These are phyloP conservation scores for Crithidia acanthocephali DNA, from an alignment of 208 protist genomes.

Conservation along the genomic window DNA sequence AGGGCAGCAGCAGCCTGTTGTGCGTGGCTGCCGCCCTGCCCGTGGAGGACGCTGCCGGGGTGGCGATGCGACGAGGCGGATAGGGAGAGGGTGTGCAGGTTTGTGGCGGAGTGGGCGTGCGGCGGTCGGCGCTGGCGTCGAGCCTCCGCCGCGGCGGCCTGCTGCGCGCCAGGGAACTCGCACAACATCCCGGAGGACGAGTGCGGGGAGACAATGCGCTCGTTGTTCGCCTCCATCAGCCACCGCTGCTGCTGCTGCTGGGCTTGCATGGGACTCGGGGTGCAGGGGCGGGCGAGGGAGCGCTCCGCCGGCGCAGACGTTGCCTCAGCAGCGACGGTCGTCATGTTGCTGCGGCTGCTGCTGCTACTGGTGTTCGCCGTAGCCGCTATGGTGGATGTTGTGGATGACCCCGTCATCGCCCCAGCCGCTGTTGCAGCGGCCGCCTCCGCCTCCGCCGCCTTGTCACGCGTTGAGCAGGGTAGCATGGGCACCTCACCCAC, in stretches of 20 bases:
- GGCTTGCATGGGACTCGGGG: background rate
- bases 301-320: constrained; percentile 9
- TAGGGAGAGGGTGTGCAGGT: background rate
- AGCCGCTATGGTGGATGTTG: background rate
- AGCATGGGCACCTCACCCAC: constrained; percentile 23
- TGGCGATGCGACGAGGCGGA: background rate
- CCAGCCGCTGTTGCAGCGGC: background rate
- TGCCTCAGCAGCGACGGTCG: background rate
- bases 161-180: constrained; percentile 6
- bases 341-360: background rate
- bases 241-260: constrained; percentile 12
- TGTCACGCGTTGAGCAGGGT: constrained; percentile 37
- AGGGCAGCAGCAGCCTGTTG: constrained; percentile 10
- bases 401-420: too few species aligned
- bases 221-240: constrained; percentile 24
- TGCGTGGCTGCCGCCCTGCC: background rate
- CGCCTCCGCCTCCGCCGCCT: constrained; percentile 19
- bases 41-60: background rate
- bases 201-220: constrained; percentile 38
- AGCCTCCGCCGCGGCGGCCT: background rate
- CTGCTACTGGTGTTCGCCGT: constrained; percentile 6
- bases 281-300: background rate
- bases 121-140: background rate
- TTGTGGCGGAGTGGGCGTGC: constrained; percentile 7
- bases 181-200: constrained; percentile 23